Base-by-base conservation (phyloP, 345 rosid genomes). In the Eucalyptus sp. region DNA sequence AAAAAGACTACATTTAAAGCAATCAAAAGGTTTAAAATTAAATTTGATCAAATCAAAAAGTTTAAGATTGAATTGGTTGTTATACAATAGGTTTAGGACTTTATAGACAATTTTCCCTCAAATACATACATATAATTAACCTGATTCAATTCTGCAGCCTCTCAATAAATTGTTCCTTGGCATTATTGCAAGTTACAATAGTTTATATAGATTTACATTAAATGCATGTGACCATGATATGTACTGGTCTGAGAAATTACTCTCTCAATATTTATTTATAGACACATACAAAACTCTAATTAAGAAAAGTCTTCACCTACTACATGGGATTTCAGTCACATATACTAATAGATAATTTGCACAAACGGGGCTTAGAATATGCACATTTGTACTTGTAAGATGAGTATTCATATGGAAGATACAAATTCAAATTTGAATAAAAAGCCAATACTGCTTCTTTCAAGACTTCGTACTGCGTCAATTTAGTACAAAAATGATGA, bases 11-110 rank as follows among this genome's bases (percentile, higher is more conserved):
- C 33, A 62, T 29, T 62, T 13, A 14, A 29, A 62, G 33, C 7
- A n/a, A 13, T 14, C 3, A 2, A 64, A n/a, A 13, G 3, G 3
- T 64, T 64, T n/a, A 64, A 7, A 13, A 64, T 29, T 64, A 64
- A 29, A 29, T 29, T 4, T 29, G 18, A 7, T 16, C 71, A n/a
- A 64, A 64, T n/a, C 4, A 13, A 64, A 64, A 64, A 13, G 4
- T 64, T 64, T 64, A 64, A 0, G 3, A n/a, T 0, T n/a, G 5
- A 64, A 64, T 29, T 64, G 20, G 9, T 2, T 14, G 2, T 7
- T 64, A 15, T 29, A 64, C 18, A 14, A 64, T 7, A n/a, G 4
- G 18, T 85, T 31, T 85, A 24, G 3, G 3, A 27, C 6, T 25
- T 37, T 85, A 24, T 29, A 25, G 5, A 51, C 2, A 13, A 25